phyloP scores from a whole-genome alignment of 345 rosid genomes.

The Arabidopsis suecica region DNA sequence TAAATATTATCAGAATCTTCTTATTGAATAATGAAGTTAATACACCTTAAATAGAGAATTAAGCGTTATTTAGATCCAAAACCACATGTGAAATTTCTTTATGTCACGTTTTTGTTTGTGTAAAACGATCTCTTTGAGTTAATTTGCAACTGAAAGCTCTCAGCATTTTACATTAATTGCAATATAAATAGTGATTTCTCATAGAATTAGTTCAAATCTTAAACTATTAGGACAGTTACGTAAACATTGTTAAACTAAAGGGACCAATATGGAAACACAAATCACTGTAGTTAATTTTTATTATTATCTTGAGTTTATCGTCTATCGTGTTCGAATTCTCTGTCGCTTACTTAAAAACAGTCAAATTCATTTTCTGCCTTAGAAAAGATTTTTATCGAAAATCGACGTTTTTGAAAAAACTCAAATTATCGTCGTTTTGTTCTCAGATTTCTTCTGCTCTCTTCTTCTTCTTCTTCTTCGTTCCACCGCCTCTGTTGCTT shows the following conservation, averaged over 20 bases:
- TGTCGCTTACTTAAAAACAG: constrained; percentile 41
- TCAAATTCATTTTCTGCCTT: constrained; percentile 37
- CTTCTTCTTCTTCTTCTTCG: constrained; percentile 23
- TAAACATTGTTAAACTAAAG: constrained; percentile 4
- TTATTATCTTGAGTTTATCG: not conserved
- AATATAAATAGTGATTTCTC: not conserved
- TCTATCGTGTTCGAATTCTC: constrained; percentile 27
- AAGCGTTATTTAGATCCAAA: not conserved
- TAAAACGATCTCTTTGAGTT: not conserved
- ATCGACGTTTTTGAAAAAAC: constrained; percentile 27
- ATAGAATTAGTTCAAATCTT: not conserved
- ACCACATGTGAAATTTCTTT: not conserved
- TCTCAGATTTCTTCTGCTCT: constrained; percentile 20
- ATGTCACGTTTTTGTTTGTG: not conserved
- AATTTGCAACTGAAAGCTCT: not conserved
- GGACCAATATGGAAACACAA: not conserved
- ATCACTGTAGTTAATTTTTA: not conserved
- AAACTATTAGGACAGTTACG: not conserved
- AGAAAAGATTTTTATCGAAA: constrained; percentile 23
- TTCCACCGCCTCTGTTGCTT: constrained; percentile 26
- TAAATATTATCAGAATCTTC: constrained; percentile 9
- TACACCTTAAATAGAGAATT: not conserved
- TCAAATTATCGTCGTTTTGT: constrained; percentile 15
- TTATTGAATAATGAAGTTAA: not conserved
- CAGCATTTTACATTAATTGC: not conserved